These are phyloP conservation scores for Ustilago crameri DNA, from an alignment of 1,284 basidiomycete genomes.

Conservation along the genomic window DNA sequence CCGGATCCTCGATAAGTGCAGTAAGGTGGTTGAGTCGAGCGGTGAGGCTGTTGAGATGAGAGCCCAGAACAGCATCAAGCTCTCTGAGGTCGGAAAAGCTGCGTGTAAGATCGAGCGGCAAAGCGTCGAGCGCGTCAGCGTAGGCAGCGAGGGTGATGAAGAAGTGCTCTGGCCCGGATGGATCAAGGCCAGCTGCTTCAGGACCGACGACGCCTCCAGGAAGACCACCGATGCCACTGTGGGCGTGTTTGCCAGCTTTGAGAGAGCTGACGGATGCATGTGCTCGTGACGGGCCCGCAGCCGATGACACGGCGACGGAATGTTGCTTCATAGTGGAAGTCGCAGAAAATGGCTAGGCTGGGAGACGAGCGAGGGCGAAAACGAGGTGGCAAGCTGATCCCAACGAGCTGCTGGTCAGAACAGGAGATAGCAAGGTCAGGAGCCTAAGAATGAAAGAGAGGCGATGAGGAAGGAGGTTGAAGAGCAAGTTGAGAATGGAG, in stretches of 20 bases:
- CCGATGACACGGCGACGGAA: constrained; percentile 15
- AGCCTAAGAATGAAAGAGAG: not conserved
- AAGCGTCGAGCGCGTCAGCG: constrained; percentile 86
- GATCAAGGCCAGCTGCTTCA: constrained; percentile 45
- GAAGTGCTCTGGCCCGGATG: constrained; percentile 50
- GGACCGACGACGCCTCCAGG: constrained; percentile 44
- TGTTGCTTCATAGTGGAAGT: constrained; percentile 25
- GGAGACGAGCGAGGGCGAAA: not conserved
- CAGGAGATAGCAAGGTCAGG: too few species aligned
- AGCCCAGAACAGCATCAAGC: constrained; percentile 92
- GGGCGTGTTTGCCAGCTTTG: constrained; percentile 19
- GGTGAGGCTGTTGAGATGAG: constrained; percentile 63
- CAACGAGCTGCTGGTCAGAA: too few species aligned
- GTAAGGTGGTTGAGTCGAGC: constrained; percentile 61
- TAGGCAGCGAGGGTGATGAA: constrained; percentile 66
- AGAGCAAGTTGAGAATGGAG: too few species aligned
- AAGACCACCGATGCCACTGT: constrained; percentile 32
- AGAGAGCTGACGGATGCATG: constrained; percentile 14
- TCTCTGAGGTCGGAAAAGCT: constrained; percentile 95
- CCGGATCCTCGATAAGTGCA: constrained; percentile 72
- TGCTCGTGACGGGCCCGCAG: constrained; percentile 28
- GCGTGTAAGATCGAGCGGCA: constrained; percentile 92
- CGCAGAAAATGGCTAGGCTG: not conserved
- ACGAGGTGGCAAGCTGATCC: not conserved
- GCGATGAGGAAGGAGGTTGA: not conserved